These are phyloP conservation scores for Gossypium australe DNA, from an alignment of 345 rosid genomes.

Conservation along the genomic window DNA sequence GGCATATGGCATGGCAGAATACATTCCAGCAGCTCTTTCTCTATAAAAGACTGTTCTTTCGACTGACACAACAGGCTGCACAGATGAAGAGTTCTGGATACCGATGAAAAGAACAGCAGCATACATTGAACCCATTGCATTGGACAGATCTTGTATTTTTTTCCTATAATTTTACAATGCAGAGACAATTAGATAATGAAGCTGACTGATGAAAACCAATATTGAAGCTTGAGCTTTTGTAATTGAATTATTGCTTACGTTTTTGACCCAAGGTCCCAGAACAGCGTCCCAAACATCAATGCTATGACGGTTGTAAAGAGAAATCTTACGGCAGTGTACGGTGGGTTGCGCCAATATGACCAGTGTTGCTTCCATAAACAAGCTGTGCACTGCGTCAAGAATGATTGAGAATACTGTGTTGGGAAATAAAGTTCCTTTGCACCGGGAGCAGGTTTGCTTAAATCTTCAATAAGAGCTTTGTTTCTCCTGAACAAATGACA, in stretches of 20 bases:
- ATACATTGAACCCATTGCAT: constrained; percentile 78
- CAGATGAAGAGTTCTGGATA: constrained; percentile 42
- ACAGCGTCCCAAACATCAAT: constrained; percentile 64
- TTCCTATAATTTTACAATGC: constrained; percentile 21
- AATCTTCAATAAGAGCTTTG: constrained; percentile 49
- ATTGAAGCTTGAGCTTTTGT: neutral
- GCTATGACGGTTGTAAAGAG: constrained; percentile 53
- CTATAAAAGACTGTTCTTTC: constrained; percentile 75
- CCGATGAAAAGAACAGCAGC: constrained; percentile 70
- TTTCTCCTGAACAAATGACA: constrained; percentile 45
- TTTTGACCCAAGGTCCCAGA: constrained; percentile 65
- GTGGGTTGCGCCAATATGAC: constrained; percentile 78
- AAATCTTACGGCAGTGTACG: constrained; percentile 59
- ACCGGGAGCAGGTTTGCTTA: constrained; percentile 52
- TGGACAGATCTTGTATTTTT: constrained; percentile 44
- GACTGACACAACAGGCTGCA: constrained; percentile 62
- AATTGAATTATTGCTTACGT: constrained; percentile 31
- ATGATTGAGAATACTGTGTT: constrained; percentile 46
- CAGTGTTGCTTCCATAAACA: constrained; percentile 71
- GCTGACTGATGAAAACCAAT: neutral
- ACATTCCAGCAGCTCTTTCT: constrained; percentile 35
- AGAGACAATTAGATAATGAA: neutral
- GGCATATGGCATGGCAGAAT: constrained; percentile 55
- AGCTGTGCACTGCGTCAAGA: constrained; percentile 48
- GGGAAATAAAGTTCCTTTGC: constrained; percentile 54